Evolutionary conservation across 257 asterid genomes (phyloP).

Genomic region (Solanum microdontum): DNA sequence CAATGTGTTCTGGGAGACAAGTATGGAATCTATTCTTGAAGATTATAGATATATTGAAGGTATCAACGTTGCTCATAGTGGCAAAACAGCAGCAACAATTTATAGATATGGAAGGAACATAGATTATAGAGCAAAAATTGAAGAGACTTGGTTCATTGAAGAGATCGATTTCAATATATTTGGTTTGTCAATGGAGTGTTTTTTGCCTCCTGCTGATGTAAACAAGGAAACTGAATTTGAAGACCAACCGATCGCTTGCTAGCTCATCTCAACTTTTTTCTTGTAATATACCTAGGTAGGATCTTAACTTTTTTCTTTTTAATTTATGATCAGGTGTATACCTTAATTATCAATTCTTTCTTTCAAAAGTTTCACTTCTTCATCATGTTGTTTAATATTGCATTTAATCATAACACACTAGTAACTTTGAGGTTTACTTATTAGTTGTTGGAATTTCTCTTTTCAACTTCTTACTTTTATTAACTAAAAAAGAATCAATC

Average conservation of each 20-base stretch:
- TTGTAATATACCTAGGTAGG: background rate
- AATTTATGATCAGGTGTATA: background rate
- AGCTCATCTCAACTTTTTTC: background rate
- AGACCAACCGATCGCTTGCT: background rate
- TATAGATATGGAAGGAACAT: slow-evolving; percentile 59
- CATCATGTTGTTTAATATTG: background rate
- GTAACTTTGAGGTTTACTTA: background rate
- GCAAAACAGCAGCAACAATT: slow-evolving; percentile 47
- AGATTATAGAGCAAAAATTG: slow-evolving; percentile 49
- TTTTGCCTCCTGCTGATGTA: slow-evolving; percentile 63
- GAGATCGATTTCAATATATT: slow-evolving; percentile 72
- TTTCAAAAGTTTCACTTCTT: background rate
- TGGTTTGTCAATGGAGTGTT: slow-evolving; percentile 57
- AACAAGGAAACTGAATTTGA: slow-evolving; percentile 22
- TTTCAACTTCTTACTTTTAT: background rate
- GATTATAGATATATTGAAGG: slow-evolving; percentile 60
- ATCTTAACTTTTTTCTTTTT: background rate
- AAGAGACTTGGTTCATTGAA: slow-evolving; percentile 76
- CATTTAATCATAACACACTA: background rate
- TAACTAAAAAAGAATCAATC: background rate
- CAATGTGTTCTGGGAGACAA: slow-evolving; percentile 65
- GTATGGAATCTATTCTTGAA: slow-evolving; percentile 49
- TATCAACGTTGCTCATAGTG: slow-evolving; percentile 70
- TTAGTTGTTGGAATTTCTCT: background rate
- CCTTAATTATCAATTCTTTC: background rate